A percentile compares a stretch with the other conserved stretches of the same genome.
phyloP scores from a whole-genome alignment of 371 early-diverging fungal species.

The Mucor racemosus region DNA sequence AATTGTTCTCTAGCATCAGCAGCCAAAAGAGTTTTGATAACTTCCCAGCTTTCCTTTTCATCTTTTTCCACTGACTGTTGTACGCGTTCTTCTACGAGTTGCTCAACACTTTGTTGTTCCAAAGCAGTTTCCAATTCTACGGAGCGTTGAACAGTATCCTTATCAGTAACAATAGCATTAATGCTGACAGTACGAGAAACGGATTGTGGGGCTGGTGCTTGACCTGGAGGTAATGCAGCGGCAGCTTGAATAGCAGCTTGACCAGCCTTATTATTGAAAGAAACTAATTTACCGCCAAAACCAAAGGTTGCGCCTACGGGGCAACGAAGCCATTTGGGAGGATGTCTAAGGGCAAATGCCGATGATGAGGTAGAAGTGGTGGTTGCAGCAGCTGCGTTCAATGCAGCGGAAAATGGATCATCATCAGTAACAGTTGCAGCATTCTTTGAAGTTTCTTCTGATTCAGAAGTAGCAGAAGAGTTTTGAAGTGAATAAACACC shows the following conservation, averaged over 20 bases:
- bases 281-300: constrained; percentile 88
- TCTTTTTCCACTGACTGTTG: constrained; percentile 54
- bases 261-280: constrained; percentile 63
- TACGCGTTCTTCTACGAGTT: constrained; percentile 62
- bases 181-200: constrained; percentile 52
- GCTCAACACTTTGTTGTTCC: constrained; percentile 58
- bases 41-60: constrained; percentile 80
- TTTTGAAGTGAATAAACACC: constrained; percentile 84
- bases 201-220: constrained; percentile 43
- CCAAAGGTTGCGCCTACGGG: constrained; percentile 91
- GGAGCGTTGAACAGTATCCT: constrained; percentile 66
- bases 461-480: constrained; percentile 49
- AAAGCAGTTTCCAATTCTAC: constrained; percentile 67
- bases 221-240: constrained; percentile 53
- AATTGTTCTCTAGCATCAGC: constrained; percentile 83
- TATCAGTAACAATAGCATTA: constrained; percentile 65
- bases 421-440: constrained; percentile 11
- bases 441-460: constrained; percentile 23
- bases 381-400: constrained; percentile 24
- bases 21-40: constrained; percentile 81
- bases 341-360: constrained; percentile 60
- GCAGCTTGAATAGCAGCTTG: constrained; percentile 47
- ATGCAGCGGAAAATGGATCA: constrained; percentile 23
- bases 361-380: not conserved
- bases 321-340: constrained; percentile 87